phyloP scores from a whole-genome alignment of 192 early-diverging fungal species.

The Podila minutissima region DNA sequence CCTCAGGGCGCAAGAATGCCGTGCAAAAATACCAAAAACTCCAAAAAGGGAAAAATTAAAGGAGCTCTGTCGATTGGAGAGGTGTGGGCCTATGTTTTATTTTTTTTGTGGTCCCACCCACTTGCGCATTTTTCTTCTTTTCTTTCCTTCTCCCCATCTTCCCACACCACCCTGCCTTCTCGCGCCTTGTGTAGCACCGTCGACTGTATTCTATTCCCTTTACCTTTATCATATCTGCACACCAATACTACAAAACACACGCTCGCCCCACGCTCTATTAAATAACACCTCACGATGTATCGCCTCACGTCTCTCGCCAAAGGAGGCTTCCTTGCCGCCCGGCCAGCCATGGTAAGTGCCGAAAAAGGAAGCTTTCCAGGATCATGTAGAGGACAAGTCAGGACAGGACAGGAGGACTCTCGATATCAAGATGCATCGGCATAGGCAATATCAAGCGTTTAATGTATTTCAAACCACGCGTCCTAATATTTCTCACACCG shows the following conservation, averaged over 20 bases:
- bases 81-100: background rate
- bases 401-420: background rate
- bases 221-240: background rate
- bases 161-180: too few relatives aligned
- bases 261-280: too few relatives aligned
- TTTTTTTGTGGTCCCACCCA: background rate
- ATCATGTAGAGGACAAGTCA: too few relatives aligned
- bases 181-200: background rate
- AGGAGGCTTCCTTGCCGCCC: conserved; percentile 13
- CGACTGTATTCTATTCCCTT: background rate
- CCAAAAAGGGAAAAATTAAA: background rate
- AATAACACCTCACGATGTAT: conserved; percentile 27
- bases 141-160: background rate
- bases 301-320: conserved; percentile 36
- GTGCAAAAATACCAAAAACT: background rate
- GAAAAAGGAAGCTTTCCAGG: background rate
- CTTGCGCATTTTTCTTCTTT: conserved; percentile 3
- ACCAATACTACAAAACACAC: background rate
- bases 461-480: conserved; percentile 4
- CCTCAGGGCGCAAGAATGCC: background rate
- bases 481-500: background rate
- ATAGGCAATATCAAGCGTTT: too few relatives aligned
- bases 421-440: too few relatives aligned
- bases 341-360: conserved; percentile 25
- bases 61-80: background rate